A percentile compares a stretch with the other conserved stretches of the same genome.
phyloP scores from a whole-genome alignment of 1,139 yeast species.

The Blastobotrys apis region DNA sequence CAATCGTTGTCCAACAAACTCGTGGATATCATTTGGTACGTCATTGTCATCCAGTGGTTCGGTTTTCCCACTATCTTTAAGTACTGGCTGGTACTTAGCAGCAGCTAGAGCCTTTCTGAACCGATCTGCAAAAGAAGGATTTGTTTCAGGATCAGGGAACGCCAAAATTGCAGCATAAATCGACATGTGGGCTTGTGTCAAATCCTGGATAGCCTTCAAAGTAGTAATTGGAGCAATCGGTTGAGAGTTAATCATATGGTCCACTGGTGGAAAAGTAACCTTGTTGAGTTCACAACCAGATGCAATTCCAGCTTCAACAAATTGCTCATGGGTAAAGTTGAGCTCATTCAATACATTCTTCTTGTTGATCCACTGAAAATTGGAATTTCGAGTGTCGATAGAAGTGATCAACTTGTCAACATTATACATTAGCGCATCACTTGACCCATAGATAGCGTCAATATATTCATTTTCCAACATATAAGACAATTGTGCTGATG shows the following conservation, averaged over 20 bases:
- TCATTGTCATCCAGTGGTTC: conserved; percentile 46
- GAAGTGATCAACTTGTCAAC: conserved; percentile 70
- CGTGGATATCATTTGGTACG: conserved; percentile 77
- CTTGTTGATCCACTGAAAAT: conserved; percentile 64
- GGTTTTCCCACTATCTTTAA: conserved; percentile 65
- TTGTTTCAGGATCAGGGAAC: conserved; percentile 28
- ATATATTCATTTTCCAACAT: conserved; percentile 50
- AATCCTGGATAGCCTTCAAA: conserved; percentile 41
- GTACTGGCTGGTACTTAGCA: conserved; percentile 60
- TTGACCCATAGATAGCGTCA: conserved; percentile 80
- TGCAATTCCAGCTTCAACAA: conserved; percentile 68
- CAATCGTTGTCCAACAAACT: conserved; percentile 75
- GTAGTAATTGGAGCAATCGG: conserved; percentile 33
- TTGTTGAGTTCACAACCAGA: conserved; percentile 73
- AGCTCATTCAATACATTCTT: conserved; percentile 57
- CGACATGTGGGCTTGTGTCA: conserved; percentile 45
- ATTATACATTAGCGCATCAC: conserved; percentile 63
- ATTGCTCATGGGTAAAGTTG: conserved; percentile 55
- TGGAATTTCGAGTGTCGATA: conserved; percentile 62
- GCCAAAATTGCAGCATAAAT: conserved; percentile 37
- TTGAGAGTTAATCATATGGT: conserved; percentile 34
- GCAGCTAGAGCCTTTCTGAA: conserved; percentile 53
- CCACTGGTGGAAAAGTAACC: conserved; percentile 52
- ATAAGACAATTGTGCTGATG: conserved; percentile 79
- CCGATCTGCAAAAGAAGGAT: conserved; percentile 34